A percentile compares a stretch with the other conserved stretches of the same genome.
phyloP scores from a whole-genome alignment of 2,329 filamentous ascomycete species.

The Hymenoscyphus infarciens region DNA sequence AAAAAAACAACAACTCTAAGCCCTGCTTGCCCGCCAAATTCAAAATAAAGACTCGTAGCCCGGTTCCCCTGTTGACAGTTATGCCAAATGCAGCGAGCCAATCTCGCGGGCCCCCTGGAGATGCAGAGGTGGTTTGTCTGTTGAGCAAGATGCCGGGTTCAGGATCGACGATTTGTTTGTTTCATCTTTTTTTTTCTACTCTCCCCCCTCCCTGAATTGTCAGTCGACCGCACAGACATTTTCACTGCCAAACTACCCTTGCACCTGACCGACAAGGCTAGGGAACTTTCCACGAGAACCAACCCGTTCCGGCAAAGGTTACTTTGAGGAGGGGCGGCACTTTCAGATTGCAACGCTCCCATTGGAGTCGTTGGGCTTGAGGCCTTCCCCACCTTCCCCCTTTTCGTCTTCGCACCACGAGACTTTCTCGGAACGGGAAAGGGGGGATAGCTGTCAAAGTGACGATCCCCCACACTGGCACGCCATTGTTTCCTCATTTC shows the following conservation, averaged over 20 bases:
- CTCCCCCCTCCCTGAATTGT: too few species aligned
- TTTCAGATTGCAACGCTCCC: background rate
- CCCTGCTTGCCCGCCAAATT: background rate
- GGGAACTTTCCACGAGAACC: too few species aligned
- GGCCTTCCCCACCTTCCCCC: background rate
- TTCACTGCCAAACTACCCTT: too few species aligned
- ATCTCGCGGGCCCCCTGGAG: background rate
- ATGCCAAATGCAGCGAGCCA: background rate
- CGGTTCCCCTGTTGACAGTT: background rate
- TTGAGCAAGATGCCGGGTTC: background rate
- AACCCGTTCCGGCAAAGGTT: background rate
- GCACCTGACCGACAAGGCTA: too few species aligned
- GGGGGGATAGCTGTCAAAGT: background rate
- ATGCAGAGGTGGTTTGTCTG: background rate
- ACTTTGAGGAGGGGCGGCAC: background rate
- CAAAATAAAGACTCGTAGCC: background rate
- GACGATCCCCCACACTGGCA: constrained; percentile 1
- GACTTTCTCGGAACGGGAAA: background rate
- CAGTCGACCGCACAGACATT: too few species aligned
- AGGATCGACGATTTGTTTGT: constrained; percentile 1
- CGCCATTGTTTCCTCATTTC: background rate
- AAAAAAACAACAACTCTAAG: too few species aligned
- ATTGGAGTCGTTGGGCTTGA: background rate
- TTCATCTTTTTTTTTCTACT: background rate
- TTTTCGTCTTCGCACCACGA: background rate